Evolutionary conservation across 345 rosid genomes (phyloP).

Genomic region (Salix dunnii): DNA sequence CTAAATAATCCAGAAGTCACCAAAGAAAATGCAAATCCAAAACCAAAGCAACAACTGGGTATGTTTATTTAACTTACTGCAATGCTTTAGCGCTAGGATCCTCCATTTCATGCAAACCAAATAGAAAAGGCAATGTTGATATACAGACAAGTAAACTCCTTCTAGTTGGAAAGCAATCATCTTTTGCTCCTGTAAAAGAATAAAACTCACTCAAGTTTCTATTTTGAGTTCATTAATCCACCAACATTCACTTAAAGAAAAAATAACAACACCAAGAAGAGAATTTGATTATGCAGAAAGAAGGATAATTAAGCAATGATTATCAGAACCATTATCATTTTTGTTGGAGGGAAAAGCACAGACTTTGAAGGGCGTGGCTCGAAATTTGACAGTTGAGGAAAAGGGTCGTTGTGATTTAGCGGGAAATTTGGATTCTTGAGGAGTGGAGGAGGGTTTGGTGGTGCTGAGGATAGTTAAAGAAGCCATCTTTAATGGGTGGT

Average conservation of each 20-base stretch:
- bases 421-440: conserved; percentile 35
- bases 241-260: not conserved
- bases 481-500: conserved; percentile 19
- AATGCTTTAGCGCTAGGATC: conserved; percentile 38
- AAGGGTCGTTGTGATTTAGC: conserved; percentile 29
- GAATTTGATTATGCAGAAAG: not conserved
- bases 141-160: conserved; percentile 45
- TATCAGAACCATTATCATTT: conserved; percentile 26
- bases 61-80: conserved; percentile 41
- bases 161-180: conserved; percentile 25
- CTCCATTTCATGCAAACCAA: conserved; percentile 26
- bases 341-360: conserved; percentile 15
- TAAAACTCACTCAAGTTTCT: not conserved
- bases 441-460: conserved; percentile 5
- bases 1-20: not conserved
- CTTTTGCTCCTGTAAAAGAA: conserved; percentile 23
- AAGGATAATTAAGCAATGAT: not conserved
- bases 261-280: not conserved
- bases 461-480: conserved; percentile 9
- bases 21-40: not conserved
- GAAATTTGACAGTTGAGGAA: conserved; percentile 23
- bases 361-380: conserved; percentile 18
- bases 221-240: not conserved
- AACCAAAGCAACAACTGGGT: not conserved
- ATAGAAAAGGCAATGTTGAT: conserved; percentile 49